Conservation (phyloP, 106 monocot genomes). For the Ottelia alismoides region DNA sequence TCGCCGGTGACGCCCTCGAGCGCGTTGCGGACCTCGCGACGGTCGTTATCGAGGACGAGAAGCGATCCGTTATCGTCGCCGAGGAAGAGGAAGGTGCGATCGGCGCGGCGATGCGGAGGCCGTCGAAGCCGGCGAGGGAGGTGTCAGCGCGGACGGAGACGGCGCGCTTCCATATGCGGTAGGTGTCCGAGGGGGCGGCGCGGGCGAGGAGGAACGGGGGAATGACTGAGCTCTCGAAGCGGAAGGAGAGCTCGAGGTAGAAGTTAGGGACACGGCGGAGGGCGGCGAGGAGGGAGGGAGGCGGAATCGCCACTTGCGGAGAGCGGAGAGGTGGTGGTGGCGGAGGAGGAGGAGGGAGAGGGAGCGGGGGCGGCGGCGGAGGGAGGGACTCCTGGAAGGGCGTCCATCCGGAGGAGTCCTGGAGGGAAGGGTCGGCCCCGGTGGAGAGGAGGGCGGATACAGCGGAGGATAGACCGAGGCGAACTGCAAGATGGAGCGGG, state of each 20-base stretch:
- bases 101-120: slow-evolving; percentile 30
- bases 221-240: slow-evolving; percentile 57
- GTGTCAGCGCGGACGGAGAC: slow-evolving; percentile 55
- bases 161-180: slow-evolving; percentile 61
- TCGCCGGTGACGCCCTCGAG: slow-evolving; percentile 38
- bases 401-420: slow-evolving; percentile 72
- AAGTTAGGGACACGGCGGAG: slow-evolving; percentile 45
- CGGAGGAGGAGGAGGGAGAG: slow-evolving; percentile 48
- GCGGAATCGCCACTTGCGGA: slow-evolving; percentile 57
- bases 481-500: slow-evolving; percentile 74
- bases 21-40: slow-evolving; percentile 38
- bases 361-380: slow-evolving; percentile 19
- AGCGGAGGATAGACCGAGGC: slow-evolving; percentile 23
- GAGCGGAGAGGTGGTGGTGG: slow-evolving; percentile 48
- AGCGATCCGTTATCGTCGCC: slow-evolving; percentile 16
- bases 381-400: slow-evolving; percentile 60
- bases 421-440: slow-evolving; percentile 73
- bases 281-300: slow-evolving; percentile 39
- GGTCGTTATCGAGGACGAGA: slow-evolving; percentile 37
- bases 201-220: slow-evolving; percentile 43
- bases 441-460: slow-evolving; percentile 24
- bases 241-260: slow-evolving; percentile 57
- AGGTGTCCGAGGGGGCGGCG: slow-evolving; percentile 61
- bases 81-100: slow-evolving; percentile 51
- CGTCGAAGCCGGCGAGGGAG: slow-evolving; percentile 55